Conservation (phyloP, 179 eudicot species). For the Silene coronaria region DNA sequence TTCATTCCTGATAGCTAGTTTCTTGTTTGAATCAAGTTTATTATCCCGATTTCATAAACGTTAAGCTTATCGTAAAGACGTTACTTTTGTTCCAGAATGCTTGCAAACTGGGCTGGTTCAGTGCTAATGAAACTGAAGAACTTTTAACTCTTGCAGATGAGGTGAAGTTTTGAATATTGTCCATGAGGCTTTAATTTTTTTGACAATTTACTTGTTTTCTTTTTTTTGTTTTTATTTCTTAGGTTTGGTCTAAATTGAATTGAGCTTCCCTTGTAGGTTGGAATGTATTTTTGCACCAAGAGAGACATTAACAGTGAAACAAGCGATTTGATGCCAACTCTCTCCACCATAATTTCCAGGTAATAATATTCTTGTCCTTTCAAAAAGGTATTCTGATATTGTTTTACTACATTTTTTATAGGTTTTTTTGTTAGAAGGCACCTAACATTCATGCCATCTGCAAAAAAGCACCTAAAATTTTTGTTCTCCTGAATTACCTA, state of each 20-base stretch:
- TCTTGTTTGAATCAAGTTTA: background rate
- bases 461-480: too few relatives aligned
- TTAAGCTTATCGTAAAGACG: conserved; percentile 7
- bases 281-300: conserved; percentile 36
- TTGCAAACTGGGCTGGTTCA: conserved; percentile 74
- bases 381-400: background rate
- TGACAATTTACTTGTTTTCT: background rate
- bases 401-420: background rate
- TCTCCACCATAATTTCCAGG: conserved; percentile 61
- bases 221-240: conserved; percentile 2
- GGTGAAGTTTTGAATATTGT: conserved; percentile 35
- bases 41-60: background rate
- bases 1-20: background rate
- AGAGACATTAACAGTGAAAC: conserved; percentile 35
- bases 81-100: conserved; percentile 50
- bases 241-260: background rate
- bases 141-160: conserved; percentile 58
- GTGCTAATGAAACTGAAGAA: conserved; percentile 48
- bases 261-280: conserved; percentile 38
- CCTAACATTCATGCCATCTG: too few relatives aligned
- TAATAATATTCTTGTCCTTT: conserved; percentile 19
- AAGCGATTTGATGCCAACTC: conserved; percentile 33
- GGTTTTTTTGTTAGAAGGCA: too few relatives aligned
- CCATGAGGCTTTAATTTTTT: background rate
- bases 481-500: too few relatives aligned